Evolutionary conservation across 2,329 filamentous ascomycete genomes (phyloP), one percentile per base, ranked within the genome.

Genomic region (Xylariaceae sp.): DNA sequence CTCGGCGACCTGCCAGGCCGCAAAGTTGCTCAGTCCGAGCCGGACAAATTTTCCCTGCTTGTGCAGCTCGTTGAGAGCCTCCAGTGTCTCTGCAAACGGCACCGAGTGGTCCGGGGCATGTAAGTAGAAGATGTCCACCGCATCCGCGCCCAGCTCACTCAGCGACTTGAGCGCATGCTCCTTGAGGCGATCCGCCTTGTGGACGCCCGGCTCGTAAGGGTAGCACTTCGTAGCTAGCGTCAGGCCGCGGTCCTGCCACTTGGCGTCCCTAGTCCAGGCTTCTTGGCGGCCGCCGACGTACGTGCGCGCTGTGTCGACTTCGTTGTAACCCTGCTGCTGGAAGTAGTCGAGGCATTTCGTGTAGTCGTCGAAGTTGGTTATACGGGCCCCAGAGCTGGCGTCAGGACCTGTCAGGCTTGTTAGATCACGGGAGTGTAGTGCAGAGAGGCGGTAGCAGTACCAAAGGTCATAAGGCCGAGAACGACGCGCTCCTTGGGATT

Each of bases 1-100:
- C 59, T 94, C 87, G 1, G 87, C 85, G 3, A 94, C 83, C 54
- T 94, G 87, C 57, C 81, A 90, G 1, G 87, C 78, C 0, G 86
- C 81, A 53, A 79, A 94, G 61, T 94, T 94, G 52, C 76, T 82
- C 33, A 94, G 61, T 1, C 85, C 87, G 4, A 94, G 63, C 31
- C 76, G 72, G 13, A 83, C 74, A 52, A 94, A 94, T 53, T 89
- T 90, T 31, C 86, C 85, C 36, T 81, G 73, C 58, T 85, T 83
- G 66, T 93, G 81, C 29, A 94, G 63, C 56, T 85, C 76, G 56
- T 94, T 75, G 37, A 86, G 67, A 3, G 79, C 82, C 44, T 76
- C 72, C 10, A 94, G 67, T 0, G 87, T 90, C 55, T 87, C 78
- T 8, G 75, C 74, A 49, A 93, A 93, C 0, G 81, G 81, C 3